Base-by-base conservation (phyloP, 139 green algal species). In the Coelastrella sp. region DNA sequence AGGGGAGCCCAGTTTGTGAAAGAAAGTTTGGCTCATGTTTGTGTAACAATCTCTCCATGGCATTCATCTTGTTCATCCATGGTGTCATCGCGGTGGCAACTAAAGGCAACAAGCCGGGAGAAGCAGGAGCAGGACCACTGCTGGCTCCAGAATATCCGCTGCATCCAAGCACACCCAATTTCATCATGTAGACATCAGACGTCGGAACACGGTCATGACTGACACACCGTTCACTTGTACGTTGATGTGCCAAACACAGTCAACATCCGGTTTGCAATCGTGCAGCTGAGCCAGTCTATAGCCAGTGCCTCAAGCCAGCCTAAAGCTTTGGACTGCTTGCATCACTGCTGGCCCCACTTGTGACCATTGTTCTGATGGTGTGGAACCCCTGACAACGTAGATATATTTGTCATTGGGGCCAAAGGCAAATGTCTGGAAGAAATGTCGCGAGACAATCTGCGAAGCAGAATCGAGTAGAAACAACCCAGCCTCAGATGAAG, bases 301-400 rank as follows among this genome's bases (percentile, higher is more conserved):
- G 27, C 17, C 53, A 64, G 21, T 9, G 17, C 27, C 43, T 40
- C 30, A 69, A 4, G 48, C 30, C 35, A 82, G 35, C 21, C 75
- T 38, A 60, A 82, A 82, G 27, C 75, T 82, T 53, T 82, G 75
- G 34, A 82, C 75, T 40, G 75, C 75, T 38, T 69, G n/a, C 37
- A 34, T 6, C 27, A 53, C 75, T 30, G 37, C 75, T 38, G 51
- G 23, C 13, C 53, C 35, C 2, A 59, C 35, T 5, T 53, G n/a
- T 13, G 50, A 23, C 75, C 75, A 82, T 23, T 50, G 27, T 15
- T 82, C 35, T 8, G 53, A 35, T 11, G 75, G 69, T 6, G 75
- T 48, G 11, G 75, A 82, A 25, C 53, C 75, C 35, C 75, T 37
- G 30, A 82, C 53, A n/a, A 82, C 62, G 35, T 82, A 82, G 21